Percentiles rank a stretch among this genome's conserved stretches.
Evolutionary conservation across 2,329 filamentous ascomycete genomes (phyloP).

Genomic region (Teratosphaeria gauchensis): DNA sequence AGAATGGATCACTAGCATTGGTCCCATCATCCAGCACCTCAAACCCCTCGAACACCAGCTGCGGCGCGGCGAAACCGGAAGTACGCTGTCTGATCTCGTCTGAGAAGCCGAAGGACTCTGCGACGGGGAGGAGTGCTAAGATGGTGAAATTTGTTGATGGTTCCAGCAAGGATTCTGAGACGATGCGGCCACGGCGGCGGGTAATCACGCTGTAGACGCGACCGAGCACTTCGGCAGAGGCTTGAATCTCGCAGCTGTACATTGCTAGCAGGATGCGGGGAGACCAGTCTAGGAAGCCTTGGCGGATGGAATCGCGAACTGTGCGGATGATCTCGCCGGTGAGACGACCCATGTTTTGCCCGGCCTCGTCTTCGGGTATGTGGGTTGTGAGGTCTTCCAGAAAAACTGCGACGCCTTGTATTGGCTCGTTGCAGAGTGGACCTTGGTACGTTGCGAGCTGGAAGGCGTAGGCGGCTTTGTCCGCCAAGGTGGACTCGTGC

Average conservation of each 20-base stretch:
- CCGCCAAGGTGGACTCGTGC: conserved; percentile 48
- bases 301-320: conserved; percentile 70
- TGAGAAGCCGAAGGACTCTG: conserved; percentile 89
- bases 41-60: conserved; percentile 87
- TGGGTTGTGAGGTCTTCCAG: conserved; percentile 67
- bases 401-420: conserved; percentile 86
- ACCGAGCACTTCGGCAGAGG: conserved; percentile 85
- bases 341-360: conserved; percentile 64
- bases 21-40: conserved; percentile 69
- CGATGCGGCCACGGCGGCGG: conserved; percentile 76
- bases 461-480: conserved; percentile 90
- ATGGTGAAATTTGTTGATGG: conserved; percentile 97
- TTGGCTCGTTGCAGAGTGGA: conserved; percentile 82
- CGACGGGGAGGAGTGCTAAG: conserved; percentile 75
- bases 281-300: conserved; percentile 90
- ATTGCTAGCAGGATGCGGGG: conserved; percentile 91
- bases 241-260: conserved; percentile 97
- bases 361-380: conserved; percentile 41
- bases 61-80: conserved; percentile 79
- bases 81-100: conserved; percentile 96
- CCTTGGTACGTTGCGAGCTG: conserved; percentile 84
- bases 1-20: conserved; percentile 67
- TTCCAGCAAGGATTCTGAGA: conserved; percentile 85
- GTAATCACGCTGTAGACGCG: conserved; percentile 98
- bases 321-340: conserved; percentile 91